phyloP scores from a whole-genome alignment of 2,329 filamentous ascomycete genomes.

The Penicillium sumatraense region DNA sequence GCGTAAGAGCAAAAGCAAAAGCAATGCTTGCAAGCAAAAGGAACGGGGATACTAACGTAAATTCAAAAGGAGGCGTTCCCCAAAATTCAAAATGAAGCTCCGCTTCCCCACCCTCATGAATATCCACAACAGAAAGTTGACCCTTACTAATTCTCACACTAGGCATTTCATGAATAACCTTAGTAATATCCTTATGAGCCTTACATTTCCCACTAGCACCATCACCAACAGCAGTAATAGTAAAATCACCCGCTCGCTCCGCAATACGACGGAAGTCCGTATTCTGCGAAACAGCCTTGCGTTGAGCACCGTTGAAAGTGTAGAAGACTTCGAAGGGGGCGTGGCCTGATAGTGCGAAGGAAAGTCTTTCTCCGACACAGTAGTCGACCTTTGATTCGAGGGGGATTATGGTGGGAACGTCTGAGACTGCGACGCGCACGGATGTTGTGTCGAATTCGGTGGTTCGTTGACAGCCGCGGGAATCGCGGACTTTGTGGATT shows the following conservation, averaged over 20 bases:
- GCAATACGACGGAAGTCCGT: slow-evolving; percentile 93
- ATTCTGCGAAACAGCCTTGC: slow-evolving; percentile 72
- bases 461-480: slow-evolving; percentile 81
- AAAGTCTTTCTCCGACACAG: slow-evolving; percentile 93
- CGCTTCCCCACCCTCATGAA: slow-evolving; percentile 93
- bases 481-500: slow-evolving; percentile 87
- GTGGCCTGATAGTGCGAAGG: slow-evolving; percentile 87
- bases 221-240: slow-evolving; percentile 84
- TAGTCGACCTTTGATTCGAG: slow-evolving; percentile 85
- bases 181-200: slow-evolving; percentile 75
- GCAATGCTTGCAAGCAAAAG: too few species aligned
- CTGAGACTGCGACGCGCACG: slow-evolving; percentile 89
- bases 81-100: slow-evolving; percentile 95
- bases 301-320: slow-evolving; percentile 76
- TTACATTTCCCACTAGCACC: slow-evolving; percentile 82
- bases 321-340: slow-evolving; percentile 94
- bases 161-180: slow-evolving; percentile 88
- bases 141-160: slow-evolving; percentile 90
- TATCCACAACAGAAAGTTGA: slow-evolving; percentile 79
- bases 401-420: slow-evolving; percentile 87
- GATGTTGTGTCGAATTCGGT: slow-evolving; percentile 72
- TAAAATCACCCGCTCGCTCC: slow-evolving; percentile 86
- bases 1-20: background rate
- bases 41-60: slow-evolving; percentile 71
- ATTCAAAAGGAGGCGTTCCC: slow-evolving; percentile 95